phyloP scores from a whole-genome alignment of 257 asterid genomes.

The Orobanche coerulescens region DNA sequence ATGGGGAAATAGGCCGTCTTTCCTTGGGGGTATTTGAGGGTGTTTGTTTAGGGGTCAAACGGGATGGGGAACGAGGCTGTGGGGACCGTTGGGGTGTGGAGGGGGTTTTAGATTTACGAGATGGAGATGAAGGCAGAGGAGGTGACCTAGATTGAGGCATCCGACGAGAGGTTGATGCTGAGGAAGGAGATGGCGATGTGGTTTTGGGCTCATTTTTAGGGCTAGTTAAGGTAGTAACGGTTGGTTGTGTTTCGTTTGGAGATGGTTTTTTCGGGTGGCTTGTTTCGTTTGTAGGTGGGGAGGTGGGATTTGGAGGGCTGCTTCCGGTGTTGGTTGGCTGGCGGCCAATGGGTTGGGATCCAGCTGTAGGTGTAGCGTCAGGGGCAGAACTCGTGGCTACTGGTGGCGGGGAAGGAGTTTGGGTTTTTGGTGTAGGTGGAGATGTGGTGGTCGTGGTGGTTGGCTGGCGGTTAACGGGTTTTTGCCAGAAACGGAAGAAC shows the following conservation, averaged over 20 bases:
- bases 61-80: constrained; percentile 31
- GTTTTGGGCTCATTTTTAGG: constrained; percentile 28
- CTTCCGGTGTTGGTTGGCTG: not conserved
- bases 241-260: constrained; percentile 9
- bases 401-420: constrained; percentile 22
- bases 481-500: constrained; percentile 44
- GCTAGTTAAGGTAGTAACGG: not conserved
- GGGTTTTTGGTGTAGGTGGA: constrained; percentile 26
- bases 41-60: constrained; percentile 25
- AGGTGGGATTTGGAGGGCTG: not conserved
- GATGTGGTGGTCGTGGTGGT: too few relatives aligned
- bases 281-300: constrained; percentile 13
- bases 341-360: constrained; percentile 11
- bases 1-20: constrained; percentile 26
- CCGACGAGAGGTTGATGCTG: constrained; percentile 32
- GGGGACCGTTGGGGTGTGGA: constrained; percentile 30
- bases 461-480: constrained; percentile 41
- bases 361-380: constrained; percentile 1
- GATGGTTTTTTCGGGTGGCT: constrained; percentile 19
- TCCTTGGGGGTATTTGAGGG: constrained; percentile 32
- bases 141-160: constrained; percentile 37
- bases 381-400: constrained; percentile 9
- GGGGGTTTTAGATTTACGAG: constrained; percentile 23
- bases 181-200: constrained; percentile 29
- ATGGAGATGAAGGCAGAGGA: constrained; percentile 37